Conservation (phyloP, 805 yeast genomes). For the Lipomyces yamanashiensis region DNA sequence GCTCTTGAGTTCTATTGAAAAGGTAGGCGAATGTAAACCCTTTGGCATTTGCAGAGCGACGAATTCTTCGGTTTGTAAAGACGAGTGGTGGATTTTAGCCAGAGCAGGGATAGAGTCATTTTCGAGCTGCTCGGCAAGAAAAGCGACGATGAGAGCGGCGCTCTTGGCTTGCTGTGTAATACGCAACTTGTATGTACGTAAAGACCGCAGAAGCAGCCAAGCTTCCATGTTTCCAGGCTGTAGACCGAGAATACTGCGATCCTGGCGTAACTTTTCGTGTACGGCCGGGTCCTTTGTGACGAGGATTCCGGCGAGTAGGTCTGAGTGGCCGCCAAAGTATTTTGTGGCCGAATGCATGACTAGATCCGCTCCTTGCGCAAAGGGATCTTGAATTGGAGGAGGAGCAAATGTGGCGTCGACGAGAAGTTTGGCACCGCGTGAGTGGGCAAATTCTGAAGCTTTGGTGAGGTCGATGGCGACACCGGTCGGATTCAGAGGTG, state of each 20-base stretch:
- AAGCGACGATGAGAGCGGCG: constrained; percentile 65
- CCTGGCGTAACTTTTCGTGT: constrained; percentile 56
- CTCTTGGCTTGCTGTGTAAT: constrained; percentile 66
- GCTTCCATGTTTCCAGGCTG: constrained; percentile 79
- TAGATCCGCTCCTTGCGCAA: constrained; percentile 80
- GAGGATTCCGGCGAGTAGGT: constrained; percentile 79
- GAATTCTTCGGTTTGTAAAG: constrained; percentile 72
- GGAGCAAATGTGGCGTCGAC: constrained; percentile 95
- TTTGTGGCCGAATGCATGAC: constrained; percentile 94
- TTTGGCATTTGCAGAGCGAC: constrained; percentile 65
- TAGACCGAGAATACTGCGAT: constrained; percentile 76
- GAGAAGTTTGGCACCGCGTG: constrained; percentile 70
- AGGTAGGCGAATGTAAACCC: constrained; percentile 73
- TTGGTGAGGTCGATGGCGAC: constrained; percentile 62
- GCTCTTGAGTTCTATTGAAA: constrained; percentile 60
- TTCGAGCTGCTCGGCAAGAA: constrained; percentile 55
- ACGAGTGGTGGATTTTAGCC: constrained; percentile 66
- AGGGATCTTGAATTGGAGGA: constrained; percentile 83
- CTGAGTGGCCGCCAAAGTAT: constrained; percentile 96
- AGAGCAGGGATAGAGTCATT: constrained; percentile 54
- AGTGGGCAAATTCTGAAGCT: constrained; percentile 73
- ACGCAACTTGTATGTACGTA: constrained; percentile 79
- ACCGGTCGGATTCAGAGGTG: constrained; percentile 89
- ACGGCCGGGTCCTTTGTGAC: constrained; percentile 62
- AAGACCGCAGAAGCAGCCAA: constrained; percentile 72